These are phyloP conservation scores for Byssochlamys sp. DNA, from an alignment of 2,329 filamentous ascomycete species.

Conservation along the genomic window DNA sequence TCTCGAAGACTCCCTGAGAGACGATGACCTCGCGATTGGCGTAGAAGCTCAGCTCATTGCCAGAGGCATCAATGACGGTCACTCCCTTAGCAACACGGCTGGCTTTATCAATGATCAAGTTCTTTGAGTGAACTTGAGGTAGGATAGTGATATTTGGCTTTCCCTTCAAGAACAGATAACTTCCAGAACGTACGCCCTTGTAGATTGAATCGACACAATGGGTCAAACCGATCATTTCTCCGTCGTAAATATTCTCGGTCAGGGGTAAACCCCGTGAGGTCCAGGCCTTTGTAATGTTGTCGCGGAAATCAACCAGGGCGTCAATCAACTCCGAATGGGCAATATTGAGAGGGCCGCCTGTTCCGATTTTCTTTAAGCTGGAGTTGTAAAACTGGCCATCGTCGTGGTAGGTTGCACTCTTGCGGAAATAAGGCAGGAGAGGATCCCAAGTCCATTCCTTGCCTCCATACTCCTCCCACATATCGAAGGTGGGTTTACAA, in stretches of 20 bases:
- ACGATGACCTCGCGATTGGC: conserved; percentile 43
- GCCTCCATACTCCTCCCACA: conserved; percentile 39
- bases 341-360: conserved; percentile 45
- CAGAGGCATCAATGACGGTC: conserved; percentile 32
- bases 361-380: conserved; percentile 42
- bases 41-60: conserved; percentile 37
- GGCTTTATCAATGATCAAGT: conserved; percentile 43
- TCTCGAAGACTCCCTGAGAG: conserved; percentile 43
- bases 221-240: conserved; percentile 45
- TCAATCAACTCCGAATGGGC: conserved; percentile 47
- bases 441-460: conserved; percentile 49
- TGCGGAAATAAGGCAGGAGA: conserved; percentile 44
- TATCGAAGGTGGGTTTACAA: conserved; percentile 47
- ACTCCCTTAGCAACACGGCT: conserved; percentile 40
- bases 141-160: conserved; percentile 48
- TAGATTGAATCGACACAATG: conserved; percentile 50
- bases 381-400: conserved; percentile 40
- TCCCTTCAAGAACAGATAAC: conserved; percentile 42
- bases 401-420: conserved; percentile 50
- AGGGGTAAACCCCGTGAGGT: conserved; percentile 42
- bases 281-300: conserved; percentile 43
- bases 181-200: conserved; percentile 46
- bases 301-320: conserved; percentile 43
- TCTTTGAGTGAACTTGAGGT: conserved; percentile 40
- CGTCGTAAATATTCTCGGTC: conserved; percentile 48